These are phyloP conservation scores for Ciborinia camelliae DNA, from an alignment of 2,329 filamentous ascomycete species.

Conservation along the genomic window DNA sequence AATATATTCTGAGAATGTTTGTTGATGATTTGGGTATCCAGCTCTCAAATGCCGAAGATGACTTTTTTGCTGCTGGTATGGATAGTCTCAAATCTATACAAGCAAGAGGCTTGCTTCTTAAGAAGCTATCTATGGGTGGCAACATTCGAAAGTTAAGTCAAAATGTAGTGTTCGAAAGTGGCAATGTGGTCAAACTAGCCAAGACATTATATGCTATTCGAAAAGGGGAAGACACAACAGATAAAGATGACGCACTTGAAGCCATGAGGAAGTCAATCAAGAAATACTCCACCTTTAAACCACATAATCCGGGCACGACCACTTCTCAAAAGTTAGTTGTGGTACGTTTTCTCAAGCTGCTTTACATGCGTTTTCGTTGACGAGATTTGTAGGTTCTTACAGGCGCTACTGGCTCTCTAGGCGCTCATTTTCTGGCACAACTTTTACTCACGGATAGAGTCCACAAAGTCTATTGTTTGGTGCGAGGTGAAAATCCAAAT, in stretches of 20 bases:
- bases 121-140: slow-evolving; percentile 47
- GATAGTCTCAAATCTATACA: slow-evolving; percentile 57
- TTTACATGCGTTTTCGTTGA: neutral
- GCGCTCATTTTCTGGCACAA: slow-evolving; percentile 55
- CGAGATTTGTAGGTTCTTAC: slow-evolving; percentile 48
- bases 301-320: neutral
- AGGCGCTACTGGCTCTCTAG: slow-evolving; percentile 62
- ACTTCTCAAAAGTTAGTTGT: neutral
- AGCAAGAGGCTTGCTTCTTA: slow-evolving; percentile 50
- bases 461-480: slow-evolving; percentile 49
- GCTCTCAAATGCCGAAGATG: slow-evolving; percentile 38
- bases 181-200: slow-evolving; percentile 46
- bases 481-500: slow-evolving; percentile 41
- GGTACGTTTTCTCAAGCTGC: neutral
- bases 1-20: slow-evolving; percentile 32
- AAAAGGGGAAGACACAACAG: slow-evolving; percentile 18
- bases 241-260: slow-evolving; percentile 35
- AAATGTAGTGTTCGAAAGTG: slow-evolving; percentile 58
- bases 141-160: slow-evolving; percentile 43
- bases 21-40: slow-evolving; percentile 10
- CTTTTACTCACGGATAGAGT: slow-evolving; percentile 56
- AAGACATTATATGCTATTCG: slow-evolving; percentile 43
- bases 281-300: slow-evolving; percentile 42
- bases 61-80: slow-evolving; percentile 56
- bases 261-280: slow-evolving; percentile 45